A percentile compares a stretch with the other conserved stretches of the same genome.
Conservation (phyloP, 352 stramenopile genomes). For the Sclerospora graminicola region DNA sequence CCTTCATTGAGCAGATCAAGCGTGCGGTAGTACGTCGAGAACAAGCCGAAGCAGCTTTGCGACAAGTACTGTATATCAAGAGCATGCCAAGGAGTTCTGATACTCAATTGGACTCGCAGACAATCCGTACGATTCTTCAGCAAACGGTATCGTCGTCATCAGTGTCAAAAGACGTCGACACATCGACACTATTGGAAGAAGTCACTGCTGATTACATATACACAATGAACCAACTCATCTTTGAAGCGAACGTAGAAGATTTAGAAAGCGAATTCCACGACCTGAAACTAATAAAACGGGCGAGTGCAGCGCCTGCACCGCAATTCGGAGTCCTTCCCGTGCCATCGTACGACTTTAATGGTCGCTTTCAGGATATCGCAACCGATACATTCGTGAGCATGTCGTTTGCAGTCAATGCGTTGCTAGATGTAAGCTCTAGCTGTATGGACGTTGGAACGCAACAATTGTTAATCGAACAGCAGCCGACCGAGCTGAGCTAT, state of each 20-base stretch:
- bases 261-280: conserved; percentile 45
- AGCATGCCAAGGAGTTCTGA: no score
- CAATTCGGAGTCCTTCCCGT: conserved; percentile 47
- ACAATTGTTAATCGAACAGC: conserved; percentile 57
- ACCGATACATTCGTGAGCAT: no score
- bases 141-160: no score
- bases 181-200: conserved; percentile 75
- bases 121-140: no score
- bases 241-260: conserved; percentile 67
- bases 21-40: no score
- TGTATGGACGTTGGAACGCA: conserved; percentile 61
- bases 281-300: conserved; percentile 29
- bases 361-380: conserved; percentile 44
- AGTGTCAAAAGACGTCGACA: conserved; percentile 41
- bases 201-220: conserved; percentile 88
- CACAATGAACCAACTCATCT: conserved; percentile 90
- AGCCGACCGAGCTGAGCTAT: conserved; percentile 56
- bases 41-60: no score
- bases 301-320: conserved; percentile 15
- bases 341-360: conserved; percentile 57
- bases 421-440: conserved; percentile 61
- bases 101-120: no score
- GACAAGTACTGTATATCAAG: no score
- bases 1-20: no score
- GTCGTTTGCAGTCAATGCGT: conserved; percentile 52